Conservation (phyloP, 2,329 filamentous ascomycete species). For the Ophiocordyceps sinensis region DNA sequence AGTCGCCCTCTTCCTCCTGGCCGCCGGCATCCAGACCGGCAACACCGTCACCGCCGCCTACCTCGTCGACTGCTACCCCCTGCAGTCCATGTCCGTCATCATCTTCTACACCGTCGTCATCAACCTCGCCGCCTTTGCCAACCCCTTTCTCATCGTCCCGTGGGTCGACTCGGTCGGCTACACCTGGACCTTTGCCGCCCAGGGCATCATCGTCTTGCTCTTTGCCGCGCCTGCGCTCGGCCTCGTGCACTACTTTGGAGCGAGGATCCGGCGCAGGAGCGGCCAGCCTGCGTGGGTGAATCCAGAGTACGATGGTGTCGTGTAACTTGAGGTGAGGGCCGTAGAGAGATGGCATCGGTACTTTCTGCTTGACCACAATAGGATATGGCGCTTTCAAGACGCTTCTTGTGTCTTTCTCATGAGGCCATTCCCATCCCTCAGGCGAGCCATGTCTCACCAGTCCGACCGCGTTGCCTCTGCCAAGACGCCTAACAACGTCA, state of each 20-base stretch:
- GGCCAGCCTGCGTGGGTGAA: neutral
- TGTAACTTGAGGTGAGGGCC: no score
- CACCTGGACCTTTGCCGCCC: conserved; percentile 34
- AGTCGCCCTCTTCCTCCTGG: conserved; percentile 38
- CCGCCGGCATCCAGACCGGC: conserved; percentile 39
- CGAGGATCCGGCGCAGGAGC: neutral
- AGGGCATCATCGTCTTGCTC: conserved; percentile 29
- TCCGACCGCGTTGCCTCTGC: no score
- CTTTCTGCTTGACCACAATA: no score
- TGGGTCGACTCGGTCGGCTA: conserved; percentile 31
- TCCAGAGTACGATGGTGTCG: neutral
- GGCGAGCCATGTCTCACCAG: no score
- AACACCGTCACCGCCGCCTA: conserved; percentile 38
- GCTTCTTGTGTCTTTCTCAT: no score
- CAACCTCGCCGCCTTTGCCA: conserved; percentile 32
- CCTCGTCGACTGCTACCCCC: conserved; percentile 39
- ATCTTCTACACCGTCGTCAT: conserved; percentile 40
- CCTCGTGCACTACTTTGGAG: neutral
- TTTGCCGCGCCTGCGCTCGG: conserved; percentile 15
- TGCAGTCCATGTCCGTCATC: conserved; percentile 37
- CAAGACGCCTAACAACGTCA: no score
- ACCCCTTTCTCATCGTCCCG: conserved; percentile 32
- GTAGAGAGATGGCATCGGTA: no score
- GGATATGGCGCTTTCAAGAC: no score
- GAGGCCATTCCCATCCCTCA: no score